Evolutionary conservation across 2,329 filamentous ascomycete genomes (phyloP), one percentile per base, ranked within the genome.

Genomic region (Colletotrichum sp.): DNA sequence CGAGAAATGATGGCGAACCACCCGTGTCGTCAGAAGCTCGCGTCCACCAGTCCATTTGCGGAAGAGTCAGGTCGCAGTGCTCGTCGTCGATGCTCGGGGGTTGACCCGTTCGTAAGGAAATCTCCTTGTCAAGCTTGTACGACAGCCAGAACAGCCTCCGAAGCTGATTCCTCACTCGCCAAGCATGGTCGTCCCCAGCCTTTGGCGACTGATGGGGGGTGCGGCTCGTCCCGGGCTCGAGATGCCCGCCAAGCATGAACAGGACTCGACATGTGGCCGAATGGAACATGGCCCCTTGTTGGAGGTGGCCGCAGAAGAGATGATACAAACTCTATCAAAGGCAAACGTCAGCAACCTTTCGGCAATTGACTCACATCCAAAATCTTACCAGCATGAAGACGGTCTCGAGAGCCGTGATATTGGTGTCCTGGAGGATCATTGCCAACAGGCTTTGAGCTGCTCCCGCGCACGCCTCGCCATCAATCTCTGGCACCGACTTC

Each of bases 51-150:
- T 68, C 64, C 59, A 60, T 87, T 87, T 84, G 81, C 1, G 89
- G 89, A 4, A 91, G 81, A 0, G 87, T 86, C 16, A 91, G 81
- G 77, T 91, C 89, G 77, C 90, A 91, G 70, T 89, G 87, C 18
- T 89, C 86, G 68, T 90, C 89, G 5, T 83, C 80, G 24, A 91
- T 87, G 1, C 84, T 81, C 2, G 90, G 89, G 0, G 89, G 89
- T 64, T 90, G 89, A 0, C 89, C 89, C 0, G 87, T 89, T 5
- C 90, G 86, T 1, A 92, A 82, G 1, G 88, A 83, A 15, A 91
- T 84, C n/a, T 92, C 90, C 75, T 90, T 92, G 77, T 92, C 90
- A 12, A 90, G 81, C 3, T 84, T 84, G 72, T 90, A 92, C 76
- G 87, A 88, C 8, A 91, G 78, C 90, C 90, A 92, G 78, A 92